These are phyloP conservation scores for Globisporangium megalacanthum DNA, from an alignment of 352 stramenopile genomes.

Conservation along the genomic window DNA sequence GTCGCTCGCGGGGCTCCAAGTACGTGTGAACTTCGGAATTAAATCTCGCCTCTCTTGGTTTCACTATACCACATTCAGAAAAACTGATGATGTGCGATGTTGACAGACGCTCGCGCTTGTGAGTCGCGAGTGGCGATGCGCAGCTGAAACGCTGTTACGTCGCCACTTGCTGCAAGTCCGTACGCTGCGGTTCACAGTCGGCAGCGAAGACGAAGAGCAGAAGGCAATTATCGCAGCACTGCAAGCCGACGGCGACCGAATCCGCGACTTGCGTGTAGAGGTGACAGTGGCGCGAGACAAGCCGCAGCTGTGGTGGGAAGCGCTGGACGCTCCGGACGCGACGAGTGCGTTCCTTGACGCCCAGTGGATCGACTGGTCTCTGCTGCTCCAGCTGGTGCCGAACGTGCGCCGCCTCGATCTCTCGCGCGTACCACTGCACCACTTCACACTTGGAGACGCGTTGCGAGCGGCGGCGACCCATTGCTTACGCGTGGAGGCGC, in stretches of 20 bases:
- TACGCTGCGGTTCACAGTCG: slow-evolving; percentile 23
- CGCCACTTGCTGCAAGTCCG: slow-evolving; percentile 17
- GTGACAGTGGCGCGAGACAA: slow-evolving; percentile 23
- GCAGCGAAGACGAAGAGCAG: slow-evolving; percentile 21
- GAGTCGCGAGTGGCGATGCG: slow-evolving; percentile 23
- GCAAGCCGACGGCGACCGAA: slow-evolving; percentile 5
- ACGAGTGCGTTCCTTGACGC: slow-evolving; percentile 5
- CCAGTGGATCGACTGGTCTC: slow-evolving; percentile 42
- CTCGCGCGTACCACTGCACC: slow-evolving; percentile 28
- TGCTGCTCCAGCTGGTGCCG: slow-evolving; percentile 25
- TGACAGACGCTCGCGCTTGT: slow-evolving; percentile 27
- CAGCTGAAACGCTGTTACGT: slow-evolving; percentile 13
- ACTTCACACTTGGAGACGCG: slow-evolving; percentile 32
- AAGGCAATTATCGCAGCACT: slow-evolving; percentile 13
- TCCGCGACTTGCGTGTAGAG: slow-evolving; percentile 21
- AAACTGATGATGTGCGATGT: too few species aligned
- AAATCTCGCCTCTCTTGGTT: too few species aligned
- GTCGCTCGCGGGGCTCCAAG: neutral
- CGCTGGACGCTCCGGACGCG: slow-evolving; percentile 6
- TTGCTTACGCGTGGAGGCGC: slow-evolving; percentile 27
- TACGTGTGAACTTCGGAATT: too few species aligned
- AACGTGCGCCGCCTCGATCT: slow-evolving; percentile 41
- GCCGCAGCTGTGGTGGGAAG: slow-evolving; percentile 28
- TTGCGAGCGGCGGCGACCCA: slow-evolving; percentile 23
- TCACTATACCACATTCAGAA: too few species aligned